A percentile compares a stretch with the other conserved stretches of the same genome.
Evolutionary conservation across 1,284 basidiomycete genomes (phyloP).

Genomic region (Apiotrichum veenhuisii): DNA sequence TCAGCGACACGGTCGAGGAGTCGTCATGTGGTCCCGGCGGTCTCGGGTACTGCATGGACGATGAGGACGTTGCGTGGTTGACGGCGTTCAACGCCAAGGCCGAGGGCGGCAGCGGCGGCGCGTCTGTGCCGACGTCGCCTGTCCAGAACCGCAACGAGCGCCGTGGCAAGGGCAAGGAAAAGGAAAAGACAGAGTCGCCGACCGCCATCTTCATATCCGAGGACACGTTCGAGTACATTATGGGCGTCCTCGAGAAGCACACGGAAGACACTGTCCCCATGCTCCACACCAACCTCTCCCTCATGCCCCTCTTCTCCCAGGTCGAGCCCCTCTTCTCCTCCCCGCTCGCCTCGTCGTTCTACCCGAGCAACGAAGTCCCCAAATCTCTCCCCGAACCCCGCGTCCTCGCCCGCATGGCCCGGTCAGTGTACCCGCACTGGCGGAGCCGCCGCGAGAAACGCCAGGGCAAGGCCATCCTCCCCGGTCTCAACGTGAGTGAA

Average conservation of each 20-base stretch:
- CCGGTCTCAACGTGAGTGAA: conserved; percentile 59
- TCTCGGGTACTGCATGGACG: conserved; percentile 81
- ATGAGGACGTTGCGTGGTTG: conserved; percentile 92
- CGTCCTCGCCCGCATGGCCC: conserved; percentile 61
- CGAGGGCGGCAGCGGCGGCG: conserved; percentile 66
- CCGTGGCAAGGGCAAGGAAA: conserved; percentile 47
- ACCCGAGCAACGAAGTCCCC: conserved; percentile 62
- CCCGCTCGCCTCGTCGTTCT: conserved; percentile 58
- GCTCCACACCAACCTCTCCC: conserved; percentile 66
- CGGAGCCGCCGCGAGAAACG: conserved; percentile 68
- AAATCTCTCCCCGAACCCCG: conserved; percentile 59
- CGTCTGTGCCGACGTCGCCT: conserved; percentile 28
- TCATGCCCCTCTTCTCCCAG: conserved; percentile 69
- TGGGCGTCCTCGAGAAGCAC: conserved; percentile 89
- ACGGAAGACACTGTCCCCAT: conserved; percentile 86
- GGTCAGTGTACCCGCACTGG: conserved; percentile 75
- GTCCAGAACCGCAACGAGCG: conserved; percentile 47
- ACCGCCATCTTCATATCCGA: conserved; percentile 63
- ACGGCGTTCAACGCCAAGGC: conserved; percentile 85
- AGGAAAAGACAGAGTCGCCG: conserved; percentile 45
- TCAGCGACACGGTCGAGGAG: conserved; percentile 87
- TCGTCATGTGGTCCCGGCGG: conserved; percentile 47
- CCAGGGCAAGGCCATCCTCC: conserved; percentile 72
- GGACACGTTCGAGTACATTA: conserved; percentile 90
- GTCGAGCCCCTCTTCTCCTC: conserved; percentile 68